A percentile compares a stretch with the other conserved stretches of the same genome.
Evolutionary conservation across 139 green algal species (phyloP).

Genomic region (Closterium sp.): DNA sequence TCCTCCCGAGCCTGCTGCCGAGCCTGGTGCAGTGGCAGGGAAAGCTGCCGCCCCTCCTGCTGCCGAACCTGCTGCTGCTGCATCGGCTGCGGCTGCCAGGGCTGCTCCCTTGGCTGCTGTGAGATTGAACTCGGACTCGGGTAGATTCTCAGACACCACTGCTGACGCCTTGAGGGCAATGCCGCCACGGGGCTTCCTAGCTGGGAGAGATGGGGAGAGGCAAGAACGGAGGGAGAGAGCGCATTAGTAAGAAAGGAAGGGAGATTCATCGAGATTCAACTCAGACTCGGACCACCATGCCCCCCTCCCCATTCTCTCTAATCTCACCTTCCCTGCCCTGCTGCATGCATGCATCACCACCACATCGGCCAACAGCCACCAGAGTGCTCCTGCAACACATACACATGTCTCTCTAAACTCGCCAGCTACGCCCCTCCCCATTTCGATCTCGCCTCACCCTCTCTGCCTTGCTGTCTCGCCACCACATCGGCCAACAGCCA

Average conservation of each 20-base stretch:
- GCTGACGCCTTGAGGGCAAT: not conserved
- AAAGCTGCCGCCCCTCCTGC: not conserved
- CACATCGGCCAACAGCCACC: too few species aligned
- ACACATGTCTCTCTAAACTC: not conserved
- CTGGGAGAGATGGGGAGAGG: not conserved
- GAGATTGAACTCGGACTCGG: constrained; percentile 40
- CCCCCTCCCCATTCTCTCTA: too few species aligned
- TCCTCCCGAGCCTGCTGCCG: not conserved
- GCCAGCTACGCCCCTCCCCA: too few species aligned
- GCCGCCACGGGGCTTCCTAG: not conserved
- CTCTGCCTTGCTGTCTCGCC: too few species aligned
- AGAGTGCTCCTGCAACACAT: too few species aligned
- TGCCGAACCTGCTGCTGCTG: constrained; percentile 30
- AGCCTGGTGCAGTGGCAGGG: not conserved
- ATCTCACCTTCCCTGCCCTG: too few species aligned
- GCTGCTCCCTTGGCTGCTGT: not conserved
- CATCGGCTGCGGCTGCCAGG: not conserved
- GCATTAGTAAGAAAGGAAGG: too few species aligned
- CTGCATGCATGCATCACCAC: too few species aligned
- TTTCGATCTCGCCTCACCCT: not conserved
- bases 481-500: too few species aligned
- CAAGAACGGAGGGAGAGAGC: too few species aligned
- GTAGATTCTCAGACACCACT: not conserved
- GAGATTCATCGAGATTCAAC: not conserved
- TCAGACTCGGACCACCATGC: not conserved